These are phyloP conservation scores for Coemansia sp. DNA, from an alignment of 192 early-diverging fungal species.

Conservation along the genomic window DNA sequence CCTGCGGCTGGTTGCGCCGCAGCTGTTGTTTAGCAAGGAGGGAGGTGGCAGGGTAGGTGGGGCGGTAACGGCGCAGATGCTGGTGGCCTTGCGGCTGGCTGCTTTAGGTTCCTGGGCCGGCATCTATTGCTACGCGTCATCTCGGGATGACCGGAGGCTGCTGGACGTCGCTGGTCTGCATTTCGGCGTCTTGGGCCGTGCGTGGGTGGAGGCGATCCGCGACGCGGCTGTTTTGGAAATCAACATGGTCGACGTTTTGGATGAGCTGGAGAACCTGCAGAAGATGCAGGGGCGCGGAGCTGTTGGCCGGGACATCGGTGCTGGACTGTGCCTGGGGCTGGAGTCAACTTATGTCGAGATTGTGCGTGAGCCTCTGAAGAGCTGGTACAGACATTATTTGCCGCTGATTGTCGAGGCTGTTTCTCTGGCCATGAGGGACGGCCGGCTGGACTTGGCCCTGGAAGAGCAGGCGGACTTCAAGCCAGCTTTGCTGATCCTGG, in stretches of 20 bases:
- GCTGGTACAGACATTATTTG: slow-evolving; percentile 29
- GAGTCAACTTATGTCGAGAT: slow-evolving; percentile 28
- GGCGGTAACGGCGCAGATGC: slow-evolving; percentile 17
- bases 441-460: background rate
- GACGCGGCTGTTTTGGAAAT: slow-evolving; percentile 31
- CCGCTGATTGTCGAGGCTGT: slow-evolving; percentile 22
- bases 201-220: slow-evolving; percentile 38
- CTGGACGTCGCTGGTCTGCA: slow-evolving; percentile 23
- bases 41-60: background rate
- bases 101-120: slow-evolving; percentile 29
- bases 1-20: slow-evolving; percentile 39
- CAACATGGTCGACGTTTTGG: slow-evolving; percentile 10
- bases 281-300: background rate
- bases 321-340: slow-evolving; percentile 35
- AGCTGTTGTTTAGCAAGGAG: slow-evolving; percentile 3
- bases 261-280: slow-evolving; percentile 9
- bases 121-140: slow-evolving; percentile 8
- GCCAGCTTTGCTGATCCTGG: slow-evolving; percentile 13
- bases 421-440: slow-evolving; percentile 4
- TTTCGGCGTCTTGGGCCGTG: slow-evolving; percentile 13
- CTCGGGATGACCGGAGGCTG: background rate
- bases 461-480: background rate
- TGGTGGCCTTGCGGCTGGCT: slow-evolving; percentile 17
- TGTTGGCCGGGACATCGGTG: slow-evolving; percentile 4
- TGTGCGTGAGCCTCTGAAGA: slow-evolving; percentile 12